Evolutionary conservation across 306 rosid genomes (phyloP), one percentile per base, ranked within the genome.

Genomic region (Hylodesmum podocarpum): DNA sequence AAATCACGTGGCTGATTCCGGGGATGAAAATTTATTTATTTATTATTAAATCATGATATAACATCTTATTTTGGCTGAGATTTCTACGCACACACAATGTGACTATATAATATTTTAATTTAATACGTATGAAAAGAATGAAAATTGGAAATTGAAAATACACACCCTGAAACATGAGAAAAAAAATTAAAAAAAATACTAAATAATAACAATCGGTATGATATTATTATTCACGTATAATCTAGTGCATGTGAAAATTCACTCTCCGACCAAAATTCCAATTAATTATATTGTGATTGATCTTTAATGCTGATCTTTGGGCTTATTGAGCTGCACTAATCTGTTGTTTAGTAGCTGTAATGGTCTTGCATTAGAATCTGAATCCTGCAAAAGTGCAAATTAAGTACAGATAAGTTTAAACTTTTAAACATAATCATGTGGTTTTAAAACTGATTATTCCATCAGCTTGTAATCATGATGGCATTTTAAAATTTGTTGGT

Each of bases 311-410:
- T 61, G 25, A 68, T 72, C 7, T 3, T 54, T 64, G 2, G 88
- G 86, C 55, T 47, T 40, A 41, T 82, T 77, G 14, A 84, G 43
- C 67, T 80, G 77, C 72, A 91, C 86, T 14, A 27, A 3, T 18
- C 97, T 89, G 19, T 73, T 51, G 57, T 93, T 86, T 67, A 62
- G 1, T 36, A 78, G 86, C 44, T 93, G 93, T 33, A 89, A 4
- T 39, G 98, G 97, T 40, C 97, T 89, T 13, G 97, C 90, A 80
- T 93, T 93, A n/a, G 74, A 21, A 0, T 64, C 27, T 0, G 92
- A 86, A 2, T 81, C 90, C 98, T 93, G 97, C 73, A 81, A 39
- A 78, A 89, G 97, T 93, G 97, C 73, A 81, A 39, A 78, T 1
- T 37, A 13, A 11, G 15, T 8, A 75, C 8, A 55, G 1, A n/a